A percentile compares a stretch with the other conserved stretches of the same genome.
phyloP scores from a whole-genome alignment of 345 rosid genomes.

The Linum tenue region DNA sequence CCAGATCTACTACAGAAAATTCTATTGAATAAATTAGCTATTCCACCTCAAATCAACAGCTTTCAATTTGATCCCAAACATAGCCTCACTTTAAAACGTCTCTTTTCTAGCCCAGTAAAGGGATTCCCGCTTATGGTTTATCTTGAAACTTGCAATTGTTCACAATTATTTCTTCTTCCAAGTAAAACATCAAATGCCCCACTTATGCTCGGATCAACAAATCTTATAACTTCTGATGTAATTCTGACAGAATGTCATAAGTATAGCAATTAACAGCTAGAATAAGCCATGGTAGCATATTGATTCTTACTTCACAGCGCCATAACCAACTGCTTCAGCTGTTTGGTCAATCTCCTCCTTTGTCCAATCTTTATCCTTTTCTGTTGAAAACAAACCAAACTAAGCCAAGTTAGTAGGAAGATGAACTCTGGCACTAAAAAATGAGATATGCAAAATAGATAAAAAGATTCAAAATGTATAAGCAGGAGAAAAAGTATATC shows the following conservation, averaged over 20 bases:
- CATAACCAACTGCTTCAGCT: slow-evolving; percentile 92
- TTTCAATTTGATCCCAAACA: not conserved
- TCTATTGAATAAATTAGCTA: no score
- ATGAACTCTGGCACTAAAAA: no score
- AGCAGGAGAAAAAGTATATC: slow-evolving; percentile 9
- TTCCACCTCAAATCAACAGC: no score
- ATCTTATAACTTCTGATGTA: not conserved
- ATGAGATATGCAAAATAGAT: not conserved
- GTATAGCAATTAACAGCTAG: not conserved
- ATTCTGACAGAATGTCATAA: no score
- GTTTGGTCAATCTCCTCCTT: slow-evolving; percentile 79
- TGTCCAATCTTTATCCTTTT: slow-evolving; percentile 82
- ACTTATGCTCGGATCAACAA: no score
- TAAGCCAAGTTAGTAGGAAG: not conserved
- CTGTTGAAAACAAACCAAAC: slow-evolving; percentile 25
- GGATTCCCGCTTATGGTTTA: not conserved
- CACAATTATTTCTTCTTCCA: not conserved
- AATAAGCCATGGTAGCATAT: not conserved
- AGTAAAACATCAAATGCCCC: no score
- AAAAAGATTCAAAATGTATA: slow-evolving; percentile 3
- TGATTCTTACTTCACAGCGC: slow-evolving; percentile 82
- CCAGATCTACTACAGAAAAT: not conserved
- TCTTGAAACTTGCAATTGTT: not conserved
- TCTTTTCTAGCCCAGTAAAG: not conserved
- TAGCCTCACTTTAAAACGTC: no score